phyloP scores from a whole-genome alignment of 2,329 filamentous ascomycete species.

The Pseudohalonectria lignicola region DNA sequence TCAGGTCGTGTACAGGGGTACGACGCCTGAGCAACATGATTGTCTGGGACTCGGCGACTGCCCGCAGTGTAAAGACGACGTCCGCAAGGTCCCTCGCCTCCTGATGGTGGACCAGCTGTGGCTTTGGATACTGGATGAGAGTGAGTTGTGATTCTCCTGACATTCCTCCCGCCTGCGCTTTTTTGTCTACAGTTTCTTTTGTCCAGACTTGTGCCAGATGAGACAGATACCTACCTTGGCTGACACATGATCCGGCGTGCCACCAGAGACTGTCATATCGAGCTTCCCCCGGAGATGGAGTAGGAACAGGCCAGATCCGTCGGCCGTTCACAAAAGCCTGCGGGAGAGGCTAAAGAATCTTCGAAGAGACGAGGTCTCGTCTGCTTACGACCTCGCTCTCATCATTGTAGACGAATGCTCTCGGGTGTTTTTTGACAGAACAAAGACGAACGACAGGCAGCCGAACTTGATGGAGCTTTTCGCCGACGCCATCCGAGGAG shows the following conservation, averaged over 20 bases:
- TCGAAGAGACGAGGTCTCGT: constrained; percentile 21
- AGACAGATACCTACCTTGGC: no score
- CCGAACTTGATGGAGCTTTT: constrained; percentile 28
- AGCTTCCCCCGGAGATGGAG: constrained; percentile 26
- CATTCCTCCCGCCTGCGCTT: no score
- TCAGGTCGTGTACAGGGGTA: constrained; percentile 29
- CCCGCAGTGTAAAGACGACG: constrained; percentile 13
- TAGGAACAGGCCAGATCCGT: constrained; percentile 24
- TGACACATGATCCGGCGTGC: no score
- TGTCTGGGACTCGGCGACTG: constrained; percentile 6
- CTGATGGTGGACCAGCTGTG: constrained; percentile 22
- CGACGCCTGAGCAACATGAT: constrained; percentile 5
- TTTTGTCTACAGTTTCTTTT: no score
- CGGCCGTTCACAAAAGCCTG: constrained; percentile 28
- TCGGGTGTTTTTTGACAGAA: constrained; percentile 26
- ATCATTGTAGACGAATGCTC: constrained; percentile 30
- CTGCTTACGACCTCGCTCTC: constrained; percentile 27
- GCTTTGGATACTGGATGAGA: constrained; percentile 19
- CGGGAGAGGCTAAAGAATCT: constrained; percentile 17
- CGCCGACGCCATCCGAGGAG: constrained; percentile 22
- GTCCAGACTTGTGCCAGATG: no score
- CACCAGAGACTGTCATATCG: constrained; percentile 20
- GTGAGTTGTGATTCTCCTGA: no score
- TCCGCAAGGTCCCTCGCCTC: constrained; percentile 13
- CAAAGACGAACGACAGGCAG: constrained; percentile 18